Conservation (phyloP, 176 grass and related monocot species). For the Triticum monococcum region DNA sequence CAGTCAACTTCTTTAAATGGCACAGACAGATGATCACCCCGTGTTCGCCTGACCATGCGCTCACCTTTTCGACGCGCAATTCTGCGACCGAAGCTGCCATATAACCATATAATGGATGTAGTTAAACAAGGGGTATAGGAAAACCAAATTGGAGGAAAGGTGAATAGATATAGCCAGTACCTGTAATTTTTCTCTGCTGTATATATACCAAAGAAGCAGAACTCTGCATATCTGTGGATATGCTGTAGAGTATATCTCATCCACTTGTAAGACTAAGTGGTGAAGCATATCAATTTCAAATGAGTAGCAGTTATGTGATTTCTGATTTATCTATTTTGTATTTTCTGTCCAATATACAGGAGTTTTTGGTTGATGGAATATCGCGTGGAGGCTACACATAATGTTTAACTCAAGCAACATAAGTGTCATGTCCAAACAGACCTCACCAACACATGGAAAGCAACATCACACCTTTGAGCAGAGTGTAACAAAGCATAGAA, state of each 20-base stretch:
- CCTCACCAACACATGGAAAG: not conserved
- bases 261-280: slow-evolving; percentile 47
- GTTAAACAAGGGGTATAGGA: slow-evolving; percentile 26
- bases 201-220: slow-evolving; percentile 34
- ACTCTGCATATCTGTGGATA: not conserved
- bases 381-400: not conserved
- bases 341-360: not conserved
- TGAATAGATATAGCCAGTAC: slow-evolving; percentile 16
- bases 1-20: slow-evolving; percentile 30
- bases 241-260: slow-evolving; percentile 16
- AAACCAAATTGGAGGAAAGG: not conserved
- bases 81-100: slow-evolving; percentile 8
- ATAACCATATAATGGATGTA: slow-evolving; percentile 23
- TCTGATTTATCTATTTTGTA: not conserved
- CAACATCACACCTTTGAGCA: slow-evolving; percentile 11
- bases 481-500: not conserved
- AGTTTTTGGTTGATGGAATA: slow-evolving; percentile 2
- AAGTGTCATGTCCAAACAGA: not conserved
- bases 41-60: not conserved
- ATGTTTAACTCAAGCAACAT: slow-evolving; percentile 3
- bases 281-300: slow-evolving; percentile 27
- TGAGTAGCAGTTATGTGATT: not conserved
- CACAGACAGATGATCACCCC: not conserved
- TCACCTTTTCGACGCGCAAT: slow-evolving; percentile 20
- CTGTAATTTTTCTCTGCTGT: slow-evolving; percentile 21